Evolutionary conservation across 1,284 basidiomycete genomes (phyloP).

Genomic region (Ganoderma lingzhi): DNA sequence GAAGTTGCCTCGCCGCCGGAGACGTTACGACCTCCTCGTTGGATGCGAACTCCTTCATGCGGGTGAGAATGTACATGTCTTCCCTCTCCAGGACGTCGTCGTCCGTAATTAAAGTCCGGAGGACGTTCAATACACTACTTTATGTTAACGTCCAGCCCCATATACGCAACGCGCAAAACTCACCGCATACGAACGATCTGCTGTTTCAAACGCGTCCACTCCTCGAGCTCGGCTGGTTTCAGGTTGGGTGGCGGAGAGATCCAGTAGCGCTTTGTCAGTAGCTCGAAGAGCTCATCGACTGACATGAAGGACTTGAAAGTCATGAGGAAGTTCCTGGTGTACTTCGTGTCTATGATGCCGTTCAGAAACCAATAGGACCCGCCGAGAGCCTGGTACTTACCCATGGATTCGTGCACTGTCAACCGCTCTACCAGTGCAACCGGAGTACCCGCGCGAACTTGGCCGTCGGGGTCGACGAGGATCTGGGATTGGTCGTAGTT

Average conservation of each 20-base stretch:
- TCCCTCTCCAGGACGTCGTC: slow-evolving; percentile 85
- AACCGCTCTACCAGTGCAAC: slow-evolving; percentile 88
- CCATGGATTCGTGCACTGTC: slow-evolving; percentile 88
- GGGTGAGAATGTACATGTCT: slow-evolving; percentile 79
- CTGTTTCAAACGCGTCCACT: slow-evolving; percentile 93
- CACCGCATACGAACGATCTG: slow-evolving; percentile 89
- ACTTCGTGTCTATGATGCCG: slow-evolving; percentile 69
- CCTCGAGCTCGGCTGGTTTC: slow-evolving; percentile 69
- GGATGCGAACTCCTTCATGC: slow-evolving; percentile 84
- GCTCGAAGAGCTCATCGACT: slow-evolving; percentile 84
- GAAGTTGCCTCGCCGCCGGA: slow-evolving; percentile 77
- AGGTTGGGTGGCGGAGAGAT: slow-evolving; percentile 82
- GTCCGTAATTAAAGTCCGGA: slow-evolving; percentile 84
- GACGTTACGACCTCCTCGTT: slow-evolving; percentile 68
- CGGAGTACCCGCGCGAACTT: slow-evolving; percentile 89
- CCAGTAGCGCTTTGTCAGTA: slow-evolving; percentile 87
- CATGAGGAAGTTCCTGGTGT: slow-evolving; percentile 94
- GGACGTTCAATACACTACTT: slow-evolving; percentile 80
- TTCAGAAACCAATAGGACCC: neutral
- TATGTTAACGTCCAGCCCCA: neutral
- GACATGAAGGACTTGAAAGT: slow-evolving; percentile 97
- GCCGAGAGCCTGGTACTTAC: slow-evolving; percentile 48
- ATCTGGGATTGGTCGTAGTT: slow-evolving; percentile 86
- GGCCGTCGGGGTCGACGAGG: slow-evolving; percentile 83
- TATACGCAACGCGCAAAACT: slow-evolving; percentile 31